phyloP scores from a whole-genome alignment of 176 grass and related monocot species.

The Bonia amplexicaulis region DNA sequence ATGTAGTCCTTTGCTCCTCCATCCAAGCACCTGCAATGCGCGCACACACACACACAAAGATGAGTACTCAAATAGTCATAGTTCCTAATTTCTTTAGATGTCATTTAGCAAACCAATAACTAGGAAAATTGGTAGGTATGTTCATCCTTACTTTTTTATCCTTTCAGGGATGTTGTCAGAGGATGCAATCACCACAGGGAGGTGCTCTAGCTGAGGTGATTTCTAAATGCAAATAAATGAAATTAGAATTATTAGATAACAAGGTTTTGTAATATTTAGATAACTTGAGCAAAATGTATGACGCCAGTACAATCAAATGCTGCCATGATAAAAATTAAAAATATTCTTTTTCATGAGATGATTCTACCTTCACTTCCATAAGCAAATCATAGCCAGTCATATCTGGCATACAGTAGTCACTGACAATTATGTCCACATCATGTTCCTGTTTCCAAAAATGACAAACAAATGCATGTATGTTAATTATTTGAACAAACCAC shows the following conservation, averaged over 20 bases:
- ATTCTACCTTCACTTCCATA: conserved; percentile 3
- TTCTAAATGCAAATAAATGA: not conserved
- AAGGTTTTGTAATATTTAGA: not conserved
- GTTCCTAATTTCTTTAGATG: not conserved
- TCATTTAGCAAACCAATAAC: not conserved
- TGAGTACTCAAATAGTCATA: not conserved
- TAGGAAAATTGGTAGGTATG: too few species aligned
- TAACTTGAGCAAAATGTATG: not conserved
- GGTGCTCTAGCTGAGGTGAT: not conserved
- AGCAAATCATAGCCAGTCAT: conserved; percentile 21
- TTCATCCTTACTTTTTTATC: not conserved
- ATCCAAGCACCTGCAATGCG: not conserved
- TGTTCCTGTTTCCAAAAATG: not conserved
- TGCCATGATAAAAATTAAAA: rapidly evolving
- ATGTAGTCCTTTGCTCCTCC: conserved; percentile 13
- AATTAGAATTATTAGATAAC: not conserved
- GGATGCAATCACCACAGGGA: not conserved
- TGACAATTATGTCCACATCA: not conserved
- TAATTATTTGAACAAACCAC: not conserved
- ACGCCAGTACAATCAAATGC: not conserved
- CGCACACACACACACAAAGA: not conserved
- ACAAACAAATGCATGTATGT: not conserved
- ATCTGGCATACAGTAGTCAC: not conserved
- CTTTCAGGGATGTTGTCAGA: conserved; percentile 1
- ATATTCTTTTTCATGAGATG: not conserved